These are phyloP conservation scores for Aspergillus calidoustus DNA, from an alignment of 2,329 filamentous ascomycete genomes.

Conservation along the genomic window DNA sequence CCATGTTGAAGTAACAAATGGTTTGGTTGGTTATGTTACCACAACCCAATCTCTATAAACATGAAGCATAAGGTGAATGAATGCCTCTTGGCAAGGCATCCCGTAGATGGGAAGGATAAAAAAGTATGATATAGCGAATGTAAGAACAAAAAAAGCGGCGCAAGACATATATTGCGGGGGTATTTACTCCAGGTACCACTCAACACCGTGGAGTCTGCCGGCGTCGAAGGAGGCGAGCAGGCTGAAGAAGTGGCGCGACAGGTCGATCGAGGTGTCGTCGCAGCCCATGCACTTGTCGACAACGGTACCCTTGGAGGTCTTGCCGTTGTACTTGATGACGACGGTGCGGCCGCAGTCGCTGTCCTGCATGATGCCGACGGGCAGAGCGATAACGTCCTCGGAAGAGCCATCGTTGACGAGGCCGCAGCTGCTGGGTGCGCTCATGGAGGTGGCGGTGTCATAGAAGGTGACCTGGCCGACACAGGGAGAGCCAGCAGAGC, in stretches of 20 bases:
- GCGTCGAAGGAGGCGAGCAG: constrained; percentile 47
- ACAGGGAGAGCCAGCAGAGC: constrained; percentile 34
- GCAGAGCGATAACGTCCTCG: constrained; percentile 72
- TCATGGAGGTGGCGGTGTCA: constrained; percentile 65
- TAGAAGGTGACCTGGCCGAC: constrained; percentile 77
- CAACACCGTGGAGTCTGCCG: constrained; percentile 49
- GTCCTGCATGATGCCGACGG: constrained; percentile 69
- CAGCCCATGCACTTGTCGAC: constrained; percentile 80
- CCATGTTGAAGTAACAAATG: constrained; percentile 3
- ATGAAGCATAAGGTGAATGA: constrained; percentile 9
- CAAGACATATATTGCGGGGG: background rate
- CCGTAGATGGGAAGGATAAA: constrained; percentile 11
- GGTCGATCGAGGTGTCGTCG: constrained; percentile 59
- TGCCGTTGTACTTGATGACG: constrained; percentile 65
- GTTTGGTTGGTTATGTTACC: constrained; percentile 11
- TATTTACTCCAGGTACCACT: constrained; percentile 45
- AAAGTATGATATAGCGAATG: constrained; percentile 9
- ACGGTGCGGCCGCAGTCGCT: constrained; percentile 72
- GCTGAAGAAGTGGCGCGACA: constrained; percentile 61
- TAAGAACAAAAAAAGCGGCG: constrained; percentile 3
- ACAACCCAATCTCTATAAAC: constrained; percentile 17
- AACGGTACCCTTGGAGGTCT: constrained; percentile 62
- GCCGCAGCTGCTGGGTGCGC: constrained; percentile 60
- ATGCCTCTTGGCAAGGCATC: background rate
- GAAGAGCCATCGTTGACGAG: constrained; percentile 59